Base-by-base conservation (phyloP, 164 flowering plant genomes). In the Vitis rotundifolia region DNA sequence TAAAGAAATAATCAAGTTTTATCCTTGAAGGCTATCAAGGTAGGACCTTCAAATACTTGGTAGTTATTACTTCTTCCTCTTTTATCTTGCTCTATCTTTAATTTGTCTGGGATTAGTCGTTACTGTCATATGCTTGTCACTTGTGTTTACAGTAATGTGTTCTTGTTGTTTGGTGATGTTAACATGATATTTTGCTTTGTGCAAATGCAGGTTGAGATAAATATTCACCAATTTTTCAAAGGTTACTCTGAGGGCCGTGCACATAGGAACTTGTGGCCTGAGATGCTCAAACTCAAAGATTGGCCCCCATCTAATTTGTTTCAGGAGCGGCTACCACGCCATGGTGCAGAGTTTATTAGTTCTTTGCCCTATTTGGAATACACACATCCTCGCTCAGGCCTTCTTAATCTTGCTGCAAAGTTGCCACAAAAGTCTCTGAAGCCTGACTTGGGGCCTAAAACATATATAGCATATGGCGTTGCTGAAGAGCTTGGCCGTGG, bases 391-490 rank as follows among this genome's bases (percentile, higher is more conserved):
- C 60, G 22, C 28, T 16, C 15, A 14, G 87, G 87, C 9, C 28
- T 68, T 64, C 80, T 84, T 26, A 84, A 84, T 76, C 66, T 84
- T 74, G 84, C 82, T 19, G 76, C 57, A 26, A 78, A 78, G 66
- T 71, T 82, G 68, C 87, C 85, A 0, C 7, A 66, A 48, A 11
- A 66, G 0, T 5, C 26, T 18, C 63, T 84, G 70, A 84, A 78
- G 64, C 87, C 87, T 3, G 87, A 84, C 66, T 26, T 82, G 69
- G 85, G 87, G 19, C 87, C 87, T 18, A 84, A 84, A 73, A 76
- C 85, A 8, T 82, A 84, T 69, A 82, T 84, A 72, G 87, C 87
- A 68, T 84, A 84, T 76, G 87, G 87, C 47, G 9, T 72, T 62
- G 63, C 61, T 11, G 52, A 68, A n/a, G 85, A 84, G 69, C 75